Conservation (phyloP, 495 filamentous ascomycete species). For the Neurospora intermedia region DNA sequence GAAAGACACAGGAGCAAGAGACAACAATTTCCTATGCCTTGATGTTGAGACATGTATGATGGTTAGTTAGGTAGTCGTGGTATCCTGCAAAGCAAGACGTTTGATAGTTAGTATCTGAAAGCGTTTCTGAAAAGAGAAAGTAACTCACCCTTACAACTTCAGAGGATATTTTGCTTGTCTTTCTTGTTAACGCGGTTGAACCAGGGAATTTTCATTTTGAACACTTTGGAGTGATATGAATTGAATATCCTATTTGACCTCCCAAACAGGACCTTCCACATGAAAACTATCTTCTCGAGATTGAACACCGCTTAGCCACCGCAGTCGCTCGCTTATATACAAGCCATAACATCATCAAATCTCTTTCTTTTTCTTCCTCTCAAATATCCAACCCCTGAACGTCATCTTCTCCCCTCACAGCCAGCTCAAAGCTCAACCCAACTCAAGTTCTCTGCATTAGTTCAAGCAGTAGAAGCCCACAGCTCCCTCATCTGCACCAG, state of each 20-base stretch:
- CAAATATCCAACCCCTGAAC: neutral
- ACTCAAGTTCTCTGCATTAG: neutral
- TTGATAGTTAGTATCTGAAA: neutral
- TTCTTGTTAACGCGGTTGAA: neutral
- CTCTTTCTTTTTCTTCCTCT: neutral
- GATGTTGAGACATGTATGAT: neutral
- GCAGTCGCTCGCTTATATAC: neutral
- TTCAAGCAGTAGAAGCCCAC: slow-evolving; percentile 42
- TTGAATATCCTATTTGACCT: too few species aligned
- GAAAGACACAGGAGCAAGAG: neutral
- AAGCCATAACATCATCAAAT: neutral
- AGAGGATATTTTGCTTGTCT: neutral
- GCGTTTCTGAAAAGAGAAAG: neutral
- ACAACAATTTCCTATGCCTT: neutral
- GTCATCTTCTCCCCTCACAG: neutral
- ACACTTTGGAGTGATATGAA: neutral
- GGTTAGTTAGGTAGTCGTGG: neutral
- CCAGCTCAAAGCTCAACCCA: neutral
- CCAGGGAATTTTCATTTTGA: neutral
- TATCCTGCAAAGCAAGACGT: neutral
- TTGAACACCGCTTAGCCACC: neutral
- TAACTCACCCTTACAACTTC: neutral
- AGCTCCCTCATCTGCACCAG: slow-evolving; percentile 54
- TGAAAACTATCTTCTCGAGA: neutral
- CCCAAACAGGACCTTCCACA: neutral